A percentile compares a stretch with the other conserved stretches of the same genome.
Conservation (phyloP, 83 land plant species). For the Thuja plicata region DNA sequence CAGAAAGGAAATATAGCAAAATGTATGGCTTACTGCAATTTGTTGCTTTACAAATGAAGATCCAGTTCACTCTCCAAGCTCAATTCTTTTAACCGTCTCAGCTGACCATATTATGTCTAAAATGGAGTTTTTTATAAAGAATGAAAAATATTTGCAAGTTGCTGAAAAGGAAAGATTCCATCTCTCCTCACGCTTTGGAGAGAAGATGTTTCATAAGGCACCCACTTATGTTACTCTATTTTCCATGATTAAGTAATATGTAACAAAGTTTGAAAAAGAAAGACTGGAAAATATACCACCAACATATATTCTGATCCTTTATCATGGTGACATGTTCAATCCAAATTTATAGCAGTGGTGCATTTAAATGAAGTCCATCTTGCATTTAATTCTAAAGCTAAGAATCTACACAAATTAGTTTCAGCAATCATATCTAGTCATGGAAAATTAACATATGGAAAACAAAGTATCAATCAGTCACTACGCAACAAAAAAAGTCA, state of each 20-base stretch:
- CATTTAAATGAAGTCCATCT: neutral
- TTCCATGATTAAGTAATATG: neutral
- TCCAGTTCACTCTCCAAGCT: neutral
- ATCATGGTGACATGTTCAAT: neutral
- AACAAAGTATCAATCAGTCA: neutral
- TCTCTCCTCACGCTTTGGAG: neutral
- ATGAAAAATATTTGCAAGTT: neutral
- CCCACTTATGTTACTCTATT: neutral
- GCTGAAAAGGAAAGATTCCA: neutral
- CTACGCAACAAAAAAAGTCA: neutral
- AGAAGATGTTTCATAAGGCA: neutral
- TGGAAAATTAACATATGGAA: neutral
- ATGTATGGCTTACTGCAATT: neutral
- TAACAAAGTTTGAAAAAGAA: neutral
- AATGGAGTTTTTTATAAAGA: neutral
- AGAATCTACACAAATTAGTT: neutral
- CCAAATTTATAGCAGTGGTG: neutral
- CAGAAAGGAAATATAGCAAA: neutral
- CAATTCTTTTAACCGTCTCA: neutral
- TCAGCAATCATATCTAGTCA: neutral
- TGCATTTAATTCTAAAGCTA: neutral
- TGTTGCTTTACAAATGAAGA: neutral
- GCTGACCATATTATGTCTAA: neutral
- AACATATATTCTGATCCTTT: neutral
- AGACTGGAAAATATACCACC: neutral